Conservation (phyloP, 139 green algal genomes). For the Astrephomene gubernaculifera region DNA sequence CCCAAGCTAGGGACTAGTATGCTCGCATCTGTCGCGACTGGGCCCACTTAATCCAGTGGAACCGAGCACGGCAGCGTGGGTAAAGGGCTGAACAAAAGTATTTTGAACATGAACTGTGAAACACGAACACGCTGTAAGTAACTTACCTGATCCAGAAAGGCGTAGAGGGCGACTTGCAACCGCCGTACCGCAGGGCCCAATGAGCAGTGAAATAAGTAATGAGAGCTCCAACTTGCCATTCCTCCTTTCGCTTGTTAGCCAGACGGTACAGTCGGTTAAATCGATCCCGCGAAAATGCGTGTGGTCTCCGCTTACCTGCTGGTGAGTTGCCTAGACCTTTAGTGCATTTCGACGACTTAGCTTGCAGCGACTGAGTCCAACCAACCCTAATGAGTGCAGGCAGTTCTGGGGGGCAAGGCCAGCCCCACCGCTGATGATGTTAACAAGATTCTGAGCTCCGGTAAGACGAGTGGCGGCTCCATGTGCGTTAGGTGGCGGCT, state of each 20-base stretch:
- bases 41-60: too few relatives aligned
- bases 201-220: not conserved
- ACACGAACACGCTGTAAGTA: too few relatives aligned
- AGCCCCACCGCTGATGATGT: slow-evolving; percentile 76
- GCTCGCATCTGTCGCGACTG: too few relatives aligned
- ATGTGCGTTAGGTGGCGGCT: not conserved
- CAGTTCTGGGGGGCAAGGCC: slow-evolving; percentile 80
- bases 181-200: not conserved
- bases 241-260: slow-evolving; percentile 25
- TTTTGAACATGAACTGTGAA: too few relatives aligned
- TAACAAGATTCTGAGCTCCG: slow-evolving; percentile 76
- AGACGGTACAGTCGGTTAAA: slow-evolving; percentile 56
- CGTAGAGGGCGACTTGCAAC: too few relatives aligned
- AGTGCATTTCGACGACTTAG: not conserved
- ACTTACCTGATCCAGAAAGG: too few relatives aligned
- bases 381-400: slow-evolving; percentile 59
- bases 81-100: too few relatives aligned
- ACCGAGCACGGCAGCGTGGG: too few relatives aligned
- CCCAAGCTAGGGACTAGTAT: too few relatives aligned
- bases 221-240: not conserved
- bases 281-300: slow-evolving; percentile 61
- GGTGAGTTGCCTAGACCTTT: slow-evolving; percentile 48
- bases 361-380: too few relatives aligned
- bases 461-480: slow-evolving; percentile 36
- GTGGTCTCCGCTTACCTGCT: slow-evolving; percentile 72